phyloP scores from a whole-genome alignment of 2,329 filamentous ascomycete species.

The Monosporascus ibericus region DNA sequence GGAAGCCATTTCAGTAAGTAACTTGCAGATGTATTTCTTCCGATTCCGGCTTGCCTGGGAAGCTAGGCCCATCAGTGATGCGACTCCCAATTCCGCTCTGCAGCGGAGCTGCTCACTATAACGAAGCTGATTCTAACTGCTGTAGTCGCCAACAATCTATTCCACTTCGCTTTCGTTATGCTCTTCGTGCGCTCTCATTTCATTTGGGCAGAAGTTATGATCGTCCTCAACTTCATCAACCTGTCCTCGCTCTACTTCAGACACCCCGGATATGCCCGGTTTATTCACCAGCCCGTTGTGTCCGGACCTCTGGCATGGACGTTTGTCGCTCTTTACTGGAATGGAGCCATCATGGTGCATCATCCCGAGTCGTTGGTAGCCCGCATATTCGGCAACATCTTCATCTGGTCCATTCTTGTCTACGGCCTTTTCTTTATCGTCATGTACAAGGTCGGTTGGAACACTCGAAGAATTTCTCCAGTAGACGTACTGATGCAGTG shows the following conservation, averaged over 20 bases:
- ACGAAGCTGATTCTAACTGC: neutral
- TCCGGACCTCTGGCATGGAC: constrained; percentile 80
- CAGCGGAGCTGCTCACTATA: too few relatives aligned
- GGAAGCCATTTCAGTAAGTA: constrained; percentile 65
- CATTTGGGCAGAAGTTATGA: constrained; percentile 66
- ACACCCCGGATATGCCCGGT: constrained; percentile 62
- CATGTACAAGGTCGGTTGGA: constrained; percentile 61
- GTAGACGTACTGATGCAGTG: constrained; percentile 3
- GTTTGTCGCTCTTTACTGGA: constrained; percentile 83
- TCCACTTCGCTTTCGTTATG: constrained; percentile 76
- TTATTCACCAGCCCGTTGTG: constrained; percentile 71
- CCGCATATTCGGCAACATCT: constrained; percentile 78
- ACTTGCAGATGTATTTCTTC: neutral
- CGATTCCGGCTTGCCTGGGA: too few relatives aligned
- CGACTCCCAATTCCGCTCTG: too few relatives aligned
- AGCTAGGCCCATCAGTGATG: too few relatives aligned
- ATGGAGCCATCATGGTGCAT: constrained; percentile 75
- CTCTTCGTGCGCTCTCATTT: constrained; percentile 75
- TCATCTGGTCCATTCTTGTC: constrained; percentile 76
- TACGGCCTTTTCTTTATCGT: constrained; percentile 73
- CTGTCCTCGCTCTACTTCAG: constrained; percentile 74
- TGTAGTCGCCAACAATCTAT: constrained; percentile 66
- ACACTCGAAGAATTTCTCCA: constrained; percentile 1
- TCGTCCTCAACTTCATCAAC: constrained; percentile 79
- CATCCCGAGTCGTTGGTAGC: constrained; percentile 60